These are phyloP conservation scores for Alternaria sp. DNA, from an alignment of 2,329 filamentous ascomycete species.

Conservation along the genomic window DNA sequence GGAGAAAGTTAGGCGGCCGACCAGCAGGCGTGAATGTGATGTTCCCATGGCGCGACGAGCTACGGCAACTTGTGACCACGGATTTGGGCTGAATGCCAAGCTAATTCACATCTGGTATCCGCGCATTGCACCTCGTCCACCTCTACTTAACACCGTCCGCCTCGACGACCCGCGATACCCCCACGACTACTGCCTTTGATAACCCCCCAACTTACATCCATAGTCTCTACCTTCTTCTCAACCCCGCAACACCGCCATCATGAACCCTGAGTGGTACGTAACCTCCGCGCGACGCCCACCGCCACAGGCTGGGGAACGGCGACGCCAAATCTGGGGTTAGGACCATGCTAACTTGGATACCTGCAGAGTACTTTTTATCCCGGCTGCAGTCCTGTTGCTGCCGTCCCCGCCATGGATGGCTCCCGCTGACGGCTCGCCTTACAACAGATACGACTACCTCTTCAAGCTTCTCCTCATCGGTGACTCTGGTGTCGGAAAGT, in stretches of 20 bases:
- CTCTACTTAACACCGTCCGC: constrained; percentile 35
- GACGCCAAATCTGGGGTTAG: constrained; percentile 15
- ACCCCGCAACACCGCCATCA: constrained; percentile 60
- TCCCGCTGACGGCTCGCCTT: constrained; percentile 32
- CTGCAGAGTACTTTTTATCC: constrained; percentile 35
- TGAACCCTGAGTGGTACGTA: constrained; percentile 94
- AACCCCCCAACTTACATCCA: constrained; percentile 22
- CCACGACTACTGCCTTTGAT: constrained; percentile 26
- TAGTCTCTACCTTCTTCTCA: constrained; percentile 18
- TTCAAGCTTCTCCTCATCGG: constrained; percentile 99
- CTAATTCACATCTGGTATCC: constrained; percentile 32
- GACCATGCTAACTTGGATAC: constrained; percentile 36
- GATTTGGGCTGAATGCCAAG: constrained; percentile 29
- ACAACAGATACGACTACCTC: constrained; percentile 96
- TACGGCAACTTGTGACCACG: constrained; percentile 36
- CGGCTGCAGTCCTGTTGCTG: constrained; percentile 10
- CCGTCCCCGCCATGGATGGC: constrained; percentile 9
- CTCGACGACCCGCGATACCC: constrained; percentile 36
- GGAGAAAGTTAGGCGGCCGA: constrained; percentile 27
- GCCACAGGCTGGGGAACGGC: constrained; percentile 33
- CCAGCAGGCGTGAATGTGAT: constrained; percentile 29
- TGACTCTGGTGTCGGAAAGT: constrained; percentile 99
- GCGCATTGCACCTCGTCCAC: constrained; percentile 25
- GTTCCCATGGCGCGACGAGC: constrained; percentile 25
- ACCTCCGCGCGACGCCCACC: constrained; percentile 41